A percentile compares a stretch with the other conserved stretches of the same genome.
phyloP scores from a whole-genome alignment of 345 rosid species.

The Excoecaria agallocha region DNA sequence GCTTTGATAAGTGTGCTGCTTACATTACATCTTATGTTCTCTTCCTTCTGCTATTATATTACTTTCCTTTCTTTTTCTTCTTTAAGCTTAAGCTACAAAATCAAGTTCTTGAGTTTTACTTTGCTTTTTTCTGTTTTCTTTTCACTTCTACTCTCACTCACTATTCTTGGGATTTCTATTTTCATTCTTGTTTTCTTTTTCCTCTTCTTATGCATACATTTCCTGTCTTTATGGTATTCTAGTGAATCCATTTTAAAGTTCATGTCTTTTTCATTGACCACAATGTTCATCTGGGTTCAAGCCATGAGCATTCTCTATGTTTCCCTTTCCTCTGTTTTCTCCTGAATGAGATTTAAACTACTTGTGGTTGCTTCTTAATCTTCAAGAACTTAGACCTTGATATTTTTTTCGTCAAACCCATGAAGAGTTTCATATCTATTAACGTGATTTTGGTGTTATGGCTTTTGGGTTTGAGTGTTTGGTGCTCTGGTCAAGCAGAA shows the following conservation, averaged over 20 bases:
- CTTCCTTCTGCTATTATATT: constrained; percentile 17
- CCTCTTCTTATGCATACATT: constrained; percentile 8
- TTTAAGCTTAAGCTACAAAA: constrained; percentile 20
- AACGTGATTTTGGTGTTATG: constrained; percentile 33
- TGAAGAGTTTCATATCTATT: constrained; percentile 13
- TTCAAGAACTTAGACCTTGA: not conserved
- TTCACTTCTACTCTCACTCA: constrained; percentile 3
- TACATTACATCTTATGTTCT: constrained; percentile 24
- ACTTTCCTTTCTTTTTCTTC: constrained; percentile 32
- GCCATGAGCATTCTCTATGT: not conserved
- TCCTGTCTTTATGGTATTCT: not conserved
- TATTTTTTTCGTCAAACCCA: not conserved
- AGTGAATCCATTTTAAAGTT: constrained; percentile 4
- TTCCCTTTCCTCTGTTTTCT: constrained; percentile 12
- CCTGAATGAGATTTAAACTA: not conserved
- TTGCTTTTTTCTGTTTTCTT: constrained; percentile 10
- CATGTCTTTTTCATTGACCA: not conserved
- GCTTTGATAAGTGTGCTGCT: constrained; percentile 49
- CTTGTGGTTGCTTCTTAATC: not conserved
- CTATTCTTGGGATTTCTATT: constrained; percentile 19
- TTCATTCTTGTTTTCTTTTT: constrained; percentile 12
- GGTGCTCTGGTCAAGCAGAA: constrained; percentile 44
- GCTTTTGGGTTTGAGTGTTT: constrained; percentile 34
- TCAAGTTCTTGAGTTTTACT: constrained; percentile 11
- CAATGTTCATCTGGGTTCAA: constrained; percentile 2